phyloP scores from a whole-genome alignment of 495 filamentous ascomycete genomes.

The Acidiella bohemica region DNA sequence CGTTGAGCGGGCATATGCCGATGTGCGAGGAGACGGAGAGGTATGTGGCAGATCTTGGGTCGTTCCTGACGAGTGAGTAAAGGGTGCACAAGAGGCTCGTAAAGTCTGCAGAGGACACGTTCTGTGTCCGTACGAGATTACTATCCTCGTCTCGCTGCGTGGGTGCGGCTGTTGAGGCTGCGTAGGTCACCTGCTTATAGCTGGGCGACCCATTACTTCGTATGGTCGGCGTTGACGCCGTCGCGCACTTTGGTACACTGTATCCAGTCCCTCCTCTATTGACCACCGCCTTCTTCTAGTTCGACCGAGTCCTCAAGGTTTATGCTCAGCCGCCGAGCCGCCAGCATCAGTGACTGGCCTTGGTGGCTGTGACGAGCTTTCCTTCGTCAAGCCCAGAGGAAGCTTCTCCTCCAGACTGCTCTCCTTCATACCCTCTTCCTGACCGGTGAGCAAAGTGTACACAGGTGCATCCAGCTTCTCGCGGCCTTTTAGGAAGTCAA shows the following conservation, averaged over 20 bases:
- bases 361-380: not conserved
- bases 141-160: too few species aligned
- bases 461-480: conserved; percentile 78
- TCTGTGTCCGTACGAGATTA: too few species aligned
- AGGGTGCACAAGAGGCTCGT: too few species aligned
- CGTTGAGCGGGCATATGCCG: conserved; percentile 34
- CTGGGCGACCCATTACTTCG: too few species aligned
- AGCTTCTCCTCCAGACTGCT: conserved; percentile 1
- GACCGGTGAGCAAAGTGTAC: conserved; percentile 64
- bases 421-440: conserved; percentile 26
- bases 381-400: conserved; percentile 4
- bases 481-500: conserved; percentile 84
- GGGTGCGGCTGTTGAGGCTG: too few species aligned
- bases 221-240: too few species aligned
- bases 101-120: too few species aligned
- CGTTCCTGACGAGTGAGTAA: conserved; percentile 19
- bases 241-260: too few species aligned
- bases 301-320: conserved; percentile 2
- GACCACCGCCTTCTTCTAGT: too few species aligned
- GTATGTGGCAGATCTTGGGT: conserved; percentile 22
- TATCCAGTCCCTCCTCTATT: too few species aligned
- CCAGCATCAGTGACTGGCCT: conserved; percentile 7
- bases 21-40: conserved; percentile 34
- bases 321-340: conserved; percentile 1
- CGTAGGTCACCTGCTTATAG: too few species aligned